Percentiles rank a stretch among this genome's conserved stretches.
phyloP scores from a whole-genome alignment of 441 rosid species.

The Croton laevigatus region DNA sequence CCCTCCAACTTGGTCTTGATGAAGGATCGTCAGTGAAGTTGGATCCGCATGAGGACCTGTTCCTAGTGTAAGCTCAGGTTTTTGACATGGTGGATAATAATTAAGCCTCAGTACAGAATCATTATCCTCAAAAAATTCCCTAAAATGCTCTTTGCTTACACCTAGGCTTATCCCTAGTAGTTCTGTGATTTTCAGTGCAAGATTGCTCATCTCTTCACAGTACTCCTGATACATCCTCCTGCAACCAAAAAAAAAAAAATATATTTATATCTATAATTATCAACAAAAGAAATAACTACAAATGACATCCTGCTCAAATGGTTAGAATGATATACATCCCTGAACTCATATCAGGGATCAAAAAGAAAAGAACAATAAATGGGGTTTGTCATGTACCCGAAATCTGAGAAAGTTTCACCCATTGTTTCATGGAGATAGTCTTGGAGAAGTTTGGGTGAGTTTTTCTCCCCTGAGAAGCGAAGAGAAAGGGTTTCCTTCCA shows the following conservation, averaged over 20 bases:
- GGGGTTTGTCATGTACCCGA: too few relatives aligned
- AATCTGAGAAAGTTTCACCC: conserved; percentile 64
- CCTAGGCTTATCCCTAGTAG: conserved; percentile 75
- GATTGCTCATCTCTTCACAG: conserved; percentile 68
- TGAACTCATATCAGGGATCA: background rate
- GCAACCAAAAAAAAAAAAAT: background rate
- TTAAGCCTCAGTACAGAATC: conserved; percentile 94
- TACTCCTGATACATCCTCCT: conserved; percentile 85
- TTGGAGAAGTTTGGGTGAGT: conserved; percentile 42
- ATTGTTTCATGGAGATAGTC: conserved; percentile 53
- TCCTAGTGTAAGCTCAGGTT: conserved; percentile 82
- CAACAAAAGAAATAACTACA: too few relatives aligned
- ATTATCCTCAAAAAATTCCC: conserved; percentile 63
- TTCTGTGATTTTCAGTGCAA: conserved; percentile 84
- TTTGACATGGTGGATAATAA: conserved; percentile 87
- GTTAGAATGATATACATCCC: too few relatives aligned
- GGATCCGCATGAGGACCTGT: conserved; percentile 99
- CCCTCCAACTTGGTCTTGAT: conserved; percentile 34
- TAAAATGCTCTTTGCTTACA: conserved; percentile 41
- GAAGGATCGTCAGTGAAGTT: conserved; percentile 90
- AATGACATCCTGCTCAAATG: too few relatives aligned
- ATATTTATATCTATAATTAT: too few relatives aligned
- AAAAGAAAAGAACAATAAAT: too few relatives aligned
- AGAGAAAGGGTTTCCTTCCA: conserved; percentile 98
- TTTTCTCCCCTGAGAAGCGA: conserved; percentile 42